phyloP scores from a whole-genome alignment of 73 alveolate species.

The Paramecium sexaurelia region DNA sequence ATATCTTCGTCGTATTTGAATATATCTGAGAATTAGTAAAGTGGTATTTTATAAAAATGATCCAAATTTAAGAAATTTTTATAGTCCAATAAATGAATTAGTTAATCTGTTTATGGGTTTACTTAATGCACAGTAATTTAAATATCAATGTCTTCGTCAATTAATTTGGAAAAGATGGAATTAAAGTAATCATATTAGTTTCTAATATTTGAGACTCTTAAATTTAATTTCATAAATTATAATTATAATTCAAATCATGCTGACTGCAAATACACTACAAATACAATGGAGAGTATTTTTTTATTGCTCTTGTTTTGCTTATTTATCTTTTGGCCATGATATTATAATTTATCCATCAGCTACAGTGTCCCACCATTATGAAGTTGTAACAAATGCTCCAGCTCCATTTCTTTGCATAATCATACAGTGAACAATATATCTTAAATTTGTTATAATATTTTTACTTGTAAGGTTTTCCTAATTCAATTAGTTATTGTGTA shows the following conservation, averaged over 20 bases:
- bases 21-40: background rate
- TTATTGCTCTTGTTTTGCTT: constrained; percentile 53
- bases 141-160: background rate
- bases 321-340: constrained; percentile 54
- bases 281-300: constrained; percentile 46
- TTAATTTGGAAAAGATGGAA: background rate
- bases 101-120: background rate
- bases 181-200: background rate
- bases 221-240: background rate
- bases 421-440: constrained; percentile 57
- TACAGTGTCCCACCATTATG: constrained; percentile 61
- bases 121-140: background rate
- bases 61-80: background rate
- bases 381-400: constrained; percentile 59
- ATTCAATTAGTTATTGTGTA: constrained; percentile 13
- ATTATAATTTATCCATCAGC: constrained; percentile 54
- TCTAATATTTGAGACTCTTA: background rate
- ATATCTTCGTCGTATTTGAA: background rate
- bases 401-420: constrained; percentile 60
- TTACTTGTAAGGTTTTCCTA: constrained; percentile 50
- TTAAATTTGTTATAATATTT: background rate
- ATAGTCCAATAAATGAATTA: background rate
- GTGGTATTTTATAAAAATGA: background rate
- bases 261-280: constrained; percentile 54
- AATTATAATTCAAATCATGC: constrained; percentile 45